Evolutionary conservation across 345 rosid genomes (phyloP).

Genomic region (Syzygium aromaticum): DNA sequence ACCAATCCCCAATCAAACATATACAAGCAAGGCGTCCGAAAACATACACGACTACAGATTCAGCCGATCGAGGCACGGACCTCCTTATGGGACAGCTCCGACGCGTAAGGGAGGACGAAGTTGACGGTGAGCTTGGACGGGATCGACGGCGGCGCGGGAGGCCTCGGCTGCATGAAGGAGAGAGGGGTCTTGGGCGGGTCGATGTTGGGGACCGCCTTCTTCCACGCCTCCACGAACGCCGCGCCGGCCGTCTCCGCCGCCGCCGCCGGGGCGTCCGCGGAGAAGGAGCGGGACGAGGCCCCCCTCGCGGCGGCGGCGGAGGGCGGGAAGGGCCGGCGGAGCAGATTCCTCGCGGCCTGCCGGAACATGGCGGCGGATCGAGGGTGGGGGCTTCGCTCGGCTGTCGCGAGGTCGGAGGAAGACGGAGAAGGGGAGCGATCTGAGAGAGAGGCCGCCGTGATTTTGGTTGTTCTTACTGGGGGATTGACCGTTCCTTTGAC

Average conservation of each 20-base stretch:
- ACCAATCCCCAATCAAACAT: background rate
- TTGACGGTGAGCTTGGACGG: conserved; percentile 44
- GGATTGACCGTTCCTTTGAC: background rate
- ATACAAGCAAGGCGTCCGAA: background rate
- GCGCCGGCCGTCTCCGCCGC: conserved; percentile 17
- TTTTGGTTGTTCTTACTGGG: background rate
- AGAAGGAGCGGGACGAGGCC: conserved; percentile 10
- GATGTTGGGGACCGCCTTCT: conserved; percentile 23
- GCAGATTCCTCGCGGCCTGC: conserved; percentile 11
- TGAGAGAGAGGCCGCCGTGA: background rate
- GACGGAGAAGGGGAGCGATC: background rate
- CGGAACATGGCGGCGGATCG: conserved; percentile 23
- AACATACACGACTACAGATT: background rate
- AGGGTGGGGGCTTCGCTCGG: conserved; percentile 28
- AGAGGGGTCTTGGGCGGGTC: conserved; percentile 43
- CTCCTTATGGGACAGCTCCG: conserved; percentile 33
- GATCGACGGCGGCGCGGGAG: conserved; percentile 25
- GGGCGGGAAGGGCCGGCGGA: conserved; percentile 2
- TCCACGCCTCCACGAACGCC: conserved; percentile 34
- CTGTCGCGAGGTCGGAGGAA: conserved; percentile 22
- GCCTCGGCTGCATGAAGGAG: conserved; percentile 32
- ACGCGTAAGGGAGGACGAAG: conserved; percentile 41
- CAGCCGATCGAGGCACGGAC: conserved; percentile 1
- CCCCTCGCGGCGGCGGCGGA: background rate
- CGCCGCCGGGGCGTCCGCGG: conserved; percentile 23